Base-by-base conservation (phyloP, 2,329 filamentous ascomycete genomes). In the Teratosphaeria epicoccoides region DNA sequence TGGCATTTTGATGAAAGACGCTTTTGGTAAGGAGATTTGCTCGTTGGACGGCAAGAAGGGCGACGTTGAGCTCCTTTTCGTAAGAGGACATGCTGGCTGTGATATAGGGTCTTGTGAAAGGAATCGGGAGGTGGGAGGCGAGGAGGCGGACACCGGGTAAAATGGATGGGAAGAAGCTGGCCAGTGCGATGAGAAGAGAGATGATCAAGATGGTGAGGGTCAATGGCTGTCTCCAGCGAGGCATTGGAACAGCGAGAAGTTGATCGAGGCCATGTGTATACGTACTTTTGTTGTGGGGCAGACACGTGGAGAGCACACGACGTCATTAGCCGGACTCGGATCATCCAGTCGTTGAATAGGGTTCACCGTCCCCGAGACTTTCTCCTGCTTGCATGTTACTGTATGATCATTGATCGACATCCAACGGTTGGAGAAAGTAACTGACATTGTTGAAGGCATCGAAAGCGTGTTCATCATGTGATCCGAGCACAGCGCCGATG, bases 11-110 rank as follows among this genome's bases (percentile, higher is more conserved):
- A 72, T 89, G 77, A 75, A 87, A 87, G 66, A 89, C 86, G 56
- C 80, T 80, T 70, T 87, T 85, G 49, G 86, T 89, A 52, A 89
- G 78, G 58, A 88, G 75, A 22, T 81, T 75, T 24, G 86, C 90
- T 58, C 90, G 82, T 73, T 95, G 88, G 52, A 95, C 90, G 55
- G 90, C 89, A 43, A 95, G 81, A 68, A 91, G 84, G 56, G 90
- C 90, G 51, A 95, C 79, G 64, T 84, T 76, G 61, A 93, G 82
- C 74, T 96, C 90, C 58, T 83, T 81, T 53, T 79, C 75, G 76
- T 93, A 95, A 46, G 73, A 71, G 44, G 60, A 65, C 65, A 71
- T 70, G 59, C 61, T 67, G 52, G 63, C 60, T 29, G 60, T 55
- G 51, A 55, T 57, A 26, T 51, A 56, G 46, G 58, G 49, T 43